Evolutionary conservation across 352 stramenopile species (phyloP).

Genomic region (Phytophthora brassicae): DNA sequence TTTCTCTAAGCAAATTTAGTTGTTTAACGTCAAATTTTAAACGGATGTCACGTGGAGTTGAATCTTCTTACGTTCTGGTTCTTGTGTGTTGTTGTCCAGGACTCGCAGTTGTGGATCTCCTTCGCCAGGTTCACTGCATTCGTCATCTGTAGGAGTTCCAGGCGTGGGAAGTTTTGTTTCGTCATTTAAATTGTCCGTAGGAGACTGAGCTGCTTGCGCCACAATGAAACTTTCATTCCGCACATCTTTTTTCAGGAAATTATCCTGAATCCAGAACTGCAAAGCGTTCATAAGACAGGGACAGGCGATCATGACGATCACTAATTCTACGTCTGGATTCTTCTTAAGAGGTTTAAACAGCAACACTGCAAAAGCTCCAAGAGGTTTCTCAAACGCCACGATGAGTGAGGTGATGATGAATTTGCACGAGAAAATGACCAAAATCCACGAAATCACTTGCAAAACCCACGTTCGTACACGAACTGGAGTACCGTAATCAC

Average conservation of each 20-base stretch:
- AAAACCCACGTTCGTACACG: constrained; percentile 66
- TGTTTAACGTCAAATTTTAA: too few species aligned
- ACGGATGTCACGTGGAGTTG: constrained; percentile 29
- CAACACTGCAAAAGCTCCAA: constrained; percentile 58
- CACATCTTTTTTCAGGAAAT: constrained; percentile 88
- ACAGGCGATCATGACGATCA: constrained; percentile 88
- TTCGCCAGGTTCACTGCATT: constrained; percentile 27
- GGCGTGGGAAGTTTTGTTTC: constrained; percentile 33
- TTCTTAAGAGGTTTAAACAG: constrained; percentile 70
- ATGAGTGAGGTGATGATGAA: constrained; percentile 80
- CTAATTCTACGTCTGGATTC: constrained; percentile 74
- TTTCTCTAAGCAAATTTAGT: too few species aligned
- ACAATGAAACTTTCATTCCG: constrained; percentile 60
- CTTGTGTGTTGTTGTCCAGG: constrained; percentile 14
- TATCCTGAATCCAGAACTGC: constrained; percentile 91
- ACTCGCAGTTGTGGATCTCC: constrained; percentile 27
- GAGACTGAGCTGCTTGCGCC: constrained; percentile 35
- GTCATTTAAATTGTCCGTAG: constrained; percentile 19
- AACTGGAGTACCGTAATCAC: constrained; percentile 81
- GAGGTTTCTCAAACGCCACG: constrained; percentile 61
- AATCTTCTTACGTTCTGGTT: constrained; percentile 15
- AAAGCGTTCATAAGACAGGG: constrained; percentile 88
- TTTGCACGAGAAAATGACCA: constrained; percentile 81
- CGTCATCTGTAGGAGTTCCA: constrained; percentile 37
- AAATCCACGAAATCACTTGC: constrained; percentile 79